Evolutionary conservation across 2,329 filamentous ascomycete genomes (phyloP).

Genomic region (Trichoderma simmonsii): DNA sequence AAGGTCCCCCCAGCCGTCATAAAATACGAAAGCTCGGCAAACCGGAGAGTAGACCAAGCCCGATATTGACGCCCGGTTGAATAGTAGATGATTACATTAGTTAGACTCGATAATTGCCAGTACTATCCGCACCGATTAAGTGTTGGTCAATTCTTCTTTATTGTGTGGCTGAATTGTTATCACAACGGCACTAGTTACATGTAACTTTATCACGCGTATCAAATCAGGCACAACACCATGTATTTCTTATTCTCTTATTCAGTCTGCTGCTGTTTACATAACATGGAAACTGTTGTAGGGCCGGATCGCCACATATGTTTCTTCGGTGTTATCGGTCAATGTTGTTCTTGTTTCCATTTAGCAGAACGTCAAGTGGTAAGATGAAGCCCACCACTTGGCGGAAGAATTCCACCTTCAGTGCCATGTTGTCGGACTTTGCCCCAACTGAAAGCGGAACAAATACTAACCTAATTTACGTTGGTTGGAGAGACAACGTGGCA

Average conservation of each 20-base stretch:
- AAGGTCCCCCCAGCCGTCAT: not conserved
- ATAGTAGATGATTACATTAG: not conserved
- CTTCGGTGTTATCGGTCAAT: not conserved
- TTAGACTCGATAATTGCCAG: not conserved
- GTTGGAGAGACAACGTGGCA: not conserved
- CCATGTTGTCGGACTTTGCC: not conserved
- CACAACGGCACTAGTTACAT: not conserved
- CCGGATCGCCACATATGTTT: not conserved
- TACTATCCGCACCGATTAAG: not conserved
- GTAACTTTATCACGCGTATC: not conserved
- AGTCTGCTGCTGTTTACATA: not conserved
- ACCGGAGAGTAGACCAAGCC: not conserved
- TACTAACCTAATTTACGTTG: not conserved
- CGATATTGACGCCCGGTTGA: not conserved
- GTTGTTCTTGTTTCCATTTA: not conserved
- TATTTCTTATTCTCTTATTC: not conserved
- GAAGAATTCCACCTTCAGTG: not conserved
- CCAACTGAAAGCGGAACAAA: not conserved
- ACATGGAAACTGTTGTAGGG: not conserved
- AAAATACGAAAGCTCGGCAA: not conserved
- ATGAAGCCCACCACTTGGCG: not conserved
- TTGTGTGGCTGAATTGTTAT: not conserved
- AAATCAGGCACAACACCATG: not conserved
- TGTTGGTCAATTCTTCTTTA: not conserved
- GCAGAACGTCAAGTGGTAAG: not conserved